These are phyloP conservation scores for Diaporthe citri DNA, from an alignment of 2,329 filamentous ascomycete species.

Conservation along the genomic window DNA sequence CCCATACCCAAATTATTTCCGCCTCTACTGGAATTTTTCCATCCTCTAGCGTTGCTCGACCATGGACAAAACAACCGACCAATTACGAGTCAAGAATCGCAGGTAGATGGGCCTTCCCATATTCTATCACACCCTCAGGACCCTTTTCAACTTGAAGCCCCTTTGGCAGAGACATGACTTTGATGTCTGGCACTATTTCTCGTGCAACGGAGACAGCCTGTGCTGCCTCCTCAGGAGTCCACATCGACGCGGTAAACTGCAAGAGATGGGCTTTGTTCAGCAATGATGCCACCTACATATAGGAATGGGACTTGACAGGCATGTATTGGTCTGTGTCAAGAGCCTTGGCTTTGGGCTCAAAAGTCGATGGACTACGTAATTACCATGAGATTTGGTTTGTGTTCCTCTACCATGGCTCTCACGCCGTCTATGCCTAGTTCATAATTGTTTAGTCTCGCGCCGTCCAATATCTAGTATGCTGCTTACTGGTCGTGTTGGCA, in stretches of 20 bases:
- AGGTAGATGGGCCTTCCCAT: constrained; percentile 58
- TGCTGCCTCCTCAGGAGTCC: constrained; percentile 58
- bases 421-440: constrained; percentile 11
- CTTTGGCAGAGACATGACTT: constrained; percentile 63
- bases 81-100: constrained; percentile 39
- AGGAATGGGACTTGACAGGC: no score
- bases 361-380: no score
- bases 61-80: not conserved
- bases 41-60: not conserved
- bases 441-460: constrained; percentile 42
- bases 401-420: constrained; percentile 13
- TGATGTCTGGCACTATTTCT: constrained; percentile 57
- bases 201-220: constrained; percentile 59
- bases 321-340: no score
- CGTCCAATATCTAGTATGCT: no score
- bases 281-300: no score
- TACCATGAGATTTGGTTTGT: constrained; percentile 18
- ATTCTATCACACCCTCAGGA: constrained; percentile 65
- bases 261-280: not conserved
- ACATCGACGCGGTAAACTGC: constrained; percentile 52
- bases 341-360: no score
- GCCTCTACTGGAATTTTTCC: not conserved
- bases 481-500: constrained; percentile 71
- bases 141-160: constrained; percentile 64
- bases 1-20: not conserved